phyloP scores from a whole-genome alignment of 495 filamentous ascomycete genomes.

The Penicillium riverlandense region DNA sequence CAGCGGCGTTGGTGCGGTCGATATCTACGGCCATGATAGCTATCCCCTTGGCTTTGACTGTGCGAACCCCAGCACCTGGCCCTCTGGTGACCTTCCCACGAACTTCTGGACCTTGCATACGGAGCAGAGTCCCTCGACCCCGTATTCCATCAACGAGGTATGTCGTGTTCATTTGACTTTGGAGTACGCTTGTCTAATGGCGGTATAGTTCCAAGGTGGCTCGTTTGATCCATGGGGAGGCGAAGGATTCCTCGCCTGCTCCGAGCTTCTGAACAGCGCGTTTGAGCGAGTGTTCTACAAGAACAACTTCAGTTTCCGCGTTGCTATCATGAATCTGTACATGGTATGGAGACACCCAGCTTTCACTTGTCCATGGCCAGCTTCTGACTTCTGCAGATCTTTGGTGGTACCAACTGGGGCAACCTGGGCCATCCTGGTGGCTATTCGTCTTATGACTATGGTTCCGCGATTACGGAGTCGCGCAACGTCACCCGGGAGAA shows the following conservation, averaged over 20 bases:
- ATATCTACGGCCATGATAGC: constrained; percentile 72
- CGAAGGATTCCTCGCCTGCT: constrained; percentile 56
- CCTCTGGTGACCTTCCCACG: constrained; percentile 36
- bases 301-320: constrained; percentile 61
- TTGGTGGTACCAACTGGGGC: constrained; percentile 80
- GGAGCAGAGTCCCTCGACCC: constrained; percentile 55
- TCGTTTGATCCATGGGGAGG: constrained; percentile 73
- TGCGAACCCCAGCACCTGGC: constrained; percentile 45
- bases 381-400: constrained; percentile 36
- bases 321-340: constrained; percentile 57
- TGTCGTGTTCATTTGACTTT: background rate
- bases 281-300: constrained; percentile 78
- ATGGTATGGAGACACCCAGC: constrained; percentile 44
- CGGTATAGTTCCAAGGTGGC: constrained; percentile 60
- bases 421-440: constrained; percentile 67
- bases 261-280: constrained; percentile 55
- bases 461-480: constrained; percentile 59
- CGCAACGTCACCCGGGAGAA: constrained; percentile 62
- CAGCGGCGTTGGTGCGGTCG: constrained; percentile 53
- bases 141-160: constrained; percentile 60
- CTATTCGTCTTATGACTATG: constrained; percentile 73
- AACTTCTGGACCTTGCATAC: constrained; percentile 42
- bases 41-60: constrained; percentile 67
- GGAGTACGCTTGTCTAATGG: constrained; percentile 3
- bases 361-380: background rate